A percentile compares a stretch with the other conserved stretches of the same genome.
These are phyloP conservation scores for Mycena alexandri DNA, from an alignment of 768 basidiomycete species.

Conservation along the genomic window DNA sequence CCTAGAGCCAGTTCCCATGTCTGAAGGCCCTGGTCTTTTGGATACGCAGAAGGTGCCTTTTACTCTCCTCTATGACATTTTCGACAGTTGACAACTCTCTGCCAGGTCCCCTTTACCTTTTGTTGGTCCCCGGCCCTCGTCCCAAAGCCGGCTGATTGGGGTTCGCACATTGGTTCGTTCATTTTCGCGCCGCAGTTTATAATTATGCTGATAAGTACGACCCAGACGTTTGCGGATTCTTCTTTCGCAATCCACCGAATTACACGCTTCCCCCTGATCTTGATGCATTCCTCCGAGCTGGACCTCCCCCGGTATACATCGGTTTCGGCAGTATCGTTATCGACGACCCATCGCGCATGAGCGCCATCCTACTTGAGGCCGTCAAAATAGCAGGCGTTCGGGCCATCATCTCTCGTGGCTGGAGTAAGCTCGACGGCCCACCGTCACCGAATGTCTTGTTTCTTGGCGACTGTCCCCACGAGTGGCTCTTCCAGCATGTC, in stretches of 20 bases:
- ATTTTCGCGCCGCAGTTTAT: constrained; percentile 47
- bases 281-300: constrained; percentile 47
- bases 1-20: constrained; percentile 49
- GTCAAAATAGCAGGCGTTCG: constrained; percentile 52
- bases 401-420: constrained; percentile 60
- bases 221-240: constrained; percentile 58
- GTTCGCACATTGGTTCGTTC: constrained; percentile 53
- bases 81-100: too few species aligned
- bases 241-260: constrained; percentile 51
- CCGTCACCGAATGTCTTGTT: constrained; percentile 54
- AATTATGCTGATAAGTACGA: constrained; percentile 37
- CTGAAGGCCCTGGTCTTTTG: constrained; percentile 51
- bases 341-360: constrained; percentile 40
- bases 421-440: constrained; percentile 48
- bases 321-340: constrained; percentile 53
- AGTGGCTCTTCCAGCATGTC: constrained; percentile 62
- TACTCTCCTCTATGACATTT: too few species aligned
- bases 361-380: constrained; percentile 53
- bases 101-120: constrained; percentile 45
- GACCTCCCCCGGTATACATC: constrained; percentile 56
- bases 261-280: constrained; percentile 51
- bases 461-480: constrained; percentile 60
- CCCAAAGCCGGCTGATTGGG: constrained; percentile 59
- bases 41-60: constrained; percentile 55
- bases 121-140: constrained; percentile 55